These are phyloP conservation scores for Caloboletus inedulis DNA, from an alignment of 1,284 basidiomycete genomes.

Conservation along the genomic window DNA sequence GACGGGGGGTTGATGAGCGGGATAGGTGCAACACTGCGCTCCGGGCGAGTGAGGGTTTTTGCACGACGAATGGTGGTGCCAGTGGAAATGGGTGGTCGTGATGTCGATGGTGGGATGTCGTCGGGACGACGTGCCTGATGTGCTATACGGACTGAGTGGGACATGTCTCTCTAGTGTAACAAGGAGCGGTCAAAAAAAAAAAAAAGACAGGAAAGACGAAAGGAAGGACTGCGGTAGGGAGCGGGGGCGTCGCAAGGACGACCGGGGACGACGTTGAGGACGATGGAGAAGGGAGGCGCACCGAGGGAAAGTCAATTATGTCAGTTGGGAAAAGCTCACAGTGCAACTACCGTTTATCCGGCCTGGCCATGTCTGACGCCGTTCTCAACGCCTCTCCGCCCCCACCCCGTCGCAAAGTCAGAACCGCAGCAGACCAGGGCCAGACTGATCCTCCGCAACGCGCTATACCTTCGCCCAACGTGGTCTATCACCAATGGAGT, in stretches of 20 bases:
- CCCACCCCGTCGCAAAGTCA: neutral
- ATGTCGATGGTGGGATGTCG: constrained; percentile 64
- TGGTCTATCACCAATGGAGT: constrained; percentile 15
- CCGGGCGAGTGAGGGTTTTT: constrained; percentile 95
- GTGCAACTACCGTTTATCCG: neutral
- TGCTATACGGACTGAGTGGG: constrained; percentile 46
- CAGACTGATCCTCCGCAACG: neutral
- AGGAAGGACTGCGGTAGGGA: constrained; percentile 2
- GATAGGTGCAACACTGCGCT: constrained; percentile 88
- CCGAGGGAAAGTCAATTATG: constrained; percentile 5
- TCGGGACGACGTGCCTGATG: constrained; percentile 38
- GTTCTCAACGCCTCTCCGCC: constrained; percentile 1
- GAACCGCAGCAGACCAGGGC: neutral
- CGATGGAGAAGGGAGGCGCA: neutral
- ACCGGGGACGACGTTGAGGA: constrained; percentile 9
- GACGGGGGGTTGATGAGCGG: constrained; percentile 85
- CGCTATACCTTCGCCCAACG: neutral
- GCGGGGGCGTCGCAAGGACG: neutral
- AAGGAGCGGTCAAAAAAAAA: neutral
- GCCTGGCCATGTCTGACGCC: constrained; percentile 16
- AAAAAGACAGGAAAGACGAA: constrained; percentile 4
- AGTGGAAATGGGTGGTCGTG: constrained; percentile 51
- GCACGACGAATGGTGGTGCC: constrained; percentile 72
- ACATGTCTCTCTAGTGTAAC: constrained; percentile 36
- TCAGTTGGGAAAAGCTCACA: neutral